Base-by-base conservation (phyloP, 805 yeast genomes). In the Kurtzmaniella fragi region DNA sequence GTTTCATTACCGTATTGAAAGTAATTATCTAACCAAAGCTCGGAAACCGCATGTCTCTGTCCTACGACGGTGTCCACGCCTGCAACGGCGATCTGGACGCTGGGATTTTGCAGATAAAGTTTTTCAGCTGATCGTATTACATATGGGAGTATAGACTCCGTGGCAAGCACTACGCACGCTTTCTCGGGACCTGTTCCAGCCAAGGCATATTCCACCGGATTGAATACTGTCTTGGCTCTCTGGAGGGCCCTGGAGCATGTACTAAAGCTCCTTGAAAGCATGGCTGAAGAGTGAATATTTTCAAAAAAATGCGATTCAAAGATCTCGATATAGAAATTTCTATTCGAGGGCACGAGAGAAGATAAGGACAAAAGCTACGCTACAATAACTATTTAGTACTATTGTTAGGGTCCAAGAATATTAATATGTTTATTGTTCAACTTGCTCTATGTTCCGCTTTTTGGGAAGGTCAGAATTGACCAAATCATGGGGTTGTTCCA, bases 31-130 rank as follows among this genome's bases (percentile, higher is more conserved):
- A 59, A 40, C 75, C 75, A 69, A 42, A 69, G 46, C 46, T 62
- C 69, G 8, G 66, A 54, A 2, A 67, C 48, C 0, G 73, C 75
- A 42, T 57, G 52, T 9, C 44, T 45, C 2, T 64, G 59, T 34
- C 52, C 50, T 11, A 60, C 57, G 13, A 63, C 56, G 3, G 66
- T 48, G 40, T 69, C 73, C 3, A 67, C 54, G 1, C 71, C 72
- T 0, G 71, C 73, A 11, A 67, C 71, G 9, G 62, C 47, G 2
- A 66, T 58, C 46, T 67, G 72, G 14, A 67, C 30, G 5, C 49
- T 38, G 15, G 32, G 42, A 12, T 52, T 39, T 13, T 51, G 28
- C 31, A 61, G 57, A 42, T 53, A 48, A 9, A 59, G 42, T 1
- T 41, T 32, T 10, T 67, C 58, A 13, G 65, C 52, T 31, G 57